Evolutionary conservation across 176 grass and related monocot species (phyloP), one percentile per base, ranked within the genome.

Genomic region (Paspalum notatum): DNA sequence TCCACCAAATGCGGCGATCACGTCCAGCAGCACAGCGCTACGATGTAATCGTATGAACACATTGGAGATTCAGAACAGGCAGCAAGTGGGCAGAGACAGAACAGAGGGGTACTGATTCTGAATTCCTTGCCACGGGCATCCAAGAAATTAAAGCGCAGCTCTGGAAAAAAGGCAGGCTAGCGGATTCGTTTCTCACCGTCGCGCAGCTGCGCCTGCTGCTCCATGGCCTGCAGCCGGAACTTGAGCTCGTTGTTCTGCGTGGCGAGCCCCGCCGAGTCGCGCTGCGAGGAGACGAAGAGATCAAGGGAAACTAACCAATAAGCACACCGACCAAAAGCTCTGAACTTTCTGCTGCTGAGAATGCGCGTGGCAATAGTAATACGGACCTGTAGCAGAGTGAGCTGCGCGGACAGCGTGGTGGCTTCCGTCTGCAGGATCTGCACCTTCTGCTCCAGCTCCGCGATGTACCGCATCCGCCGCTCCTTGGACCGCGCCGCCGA

Each of bases 401-500:
- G 82, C 84, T 99, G 93, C 24, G 97, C 89, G 8, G 97, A 99
- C 3, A 99, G 87, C 8, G 87, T 91, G 0, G 93, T 93, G 54
- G 97, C 87, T 65, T 99, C 91, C 6, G 84, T 87, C 74, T 99
- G 93, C 88, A 99, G 86, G 76, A 91, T 91, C 71, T 91, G 93
- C 76, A 99, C 93, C 80, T 96, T 99, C 66, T 96, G 91, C 80
- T 99, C 97, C 52, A 99, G 90, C 78, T 99, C 97, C 6, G 89
- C 87, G 40, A 93, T 99, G 68, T 99, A 96, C 55, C 87, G 79
- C 93, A 90, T 93, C 80, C 92, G 87, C 12, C 97, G 71, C 86
- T 99, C 97, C 82, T 99, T 99, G 18, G 97, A 99, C 72, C 97
- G 85, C 49, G 97, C 97, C 50, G 97, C 97, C 44, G 97, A 99